Evolutionary conservation across 2,329 filamentous ascomycete genomes (phyloP).

Genomic region (Berkeleyomyces basicola): DNA sequence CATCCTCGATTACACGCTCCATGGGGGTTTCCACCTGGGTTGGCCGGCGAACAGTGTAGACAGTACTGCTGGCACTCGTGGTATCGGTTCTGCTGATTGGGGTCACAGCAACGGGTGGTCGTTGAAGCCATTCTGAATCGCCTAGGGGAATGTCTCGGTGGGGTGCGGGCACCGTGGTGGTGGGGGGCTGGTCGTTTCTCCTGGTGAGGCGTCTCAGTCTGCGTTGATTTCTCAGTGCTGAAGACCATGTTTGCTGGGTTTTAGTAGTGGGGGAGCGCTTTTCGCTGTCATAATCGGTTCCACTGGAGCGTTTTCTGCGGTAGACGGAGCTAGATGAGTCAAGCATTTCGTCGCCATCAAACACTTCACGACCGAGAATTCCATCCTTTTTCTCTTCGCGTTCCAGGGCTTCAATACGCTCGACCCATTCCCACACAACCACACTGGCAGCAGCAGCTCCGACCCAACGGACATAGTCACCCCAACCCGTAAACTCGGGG

Average conservation of each 20-base stretch:
- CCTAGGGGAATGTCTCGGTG: conserved; percentile 28
- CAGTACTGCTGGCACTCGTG: conserved; percentile 45
- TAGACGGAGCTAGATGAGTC: conserved; percentile 40
- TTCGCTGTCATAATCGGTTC: conserved; percentile 9
- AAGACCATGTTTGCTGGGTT: not conserved
- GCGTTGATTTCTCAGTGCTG: conserved; percentile 3
- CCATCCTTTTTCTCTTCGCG: conserved; percentile 88
- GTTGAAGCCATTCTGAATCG: conserved; percentile 33
- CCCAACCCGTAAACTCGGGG: conserved; percentile 76
- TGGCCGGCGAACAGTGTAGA: conserved; percentile 46
- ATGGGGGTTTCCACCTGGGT: conserved; percentile 32
- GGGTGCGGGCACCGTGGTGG: conserved; percentile 17
- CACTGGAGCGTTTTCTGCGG: conserved; percentile 8
- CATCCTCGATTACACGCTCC: conserved; percentile 9
- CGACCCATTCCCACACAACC: conserved; percentile 98
- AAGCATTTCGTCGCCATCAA: conserved; percentile 87
- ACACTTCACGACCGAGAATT: conserved; percentile 76
- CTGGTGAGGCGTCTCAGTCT: not conserved
- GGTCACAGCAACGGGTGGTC: conserved; percentile 38
- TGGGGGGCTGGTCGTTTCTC: conserved; percentile 15
- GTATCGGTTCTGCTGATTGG: conserved; percentile 46
- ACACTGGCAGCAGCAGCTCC: conserved; percentile 85
- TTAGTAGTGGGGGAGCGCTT: not conserved
- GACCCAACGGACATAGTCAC: conserved; percentile 93
- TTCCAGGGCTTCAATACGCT: conserved; percentile 81